Conservation (phyloP, 768 basidiomycete genomes). For the Boletus patriciae region DNA sequence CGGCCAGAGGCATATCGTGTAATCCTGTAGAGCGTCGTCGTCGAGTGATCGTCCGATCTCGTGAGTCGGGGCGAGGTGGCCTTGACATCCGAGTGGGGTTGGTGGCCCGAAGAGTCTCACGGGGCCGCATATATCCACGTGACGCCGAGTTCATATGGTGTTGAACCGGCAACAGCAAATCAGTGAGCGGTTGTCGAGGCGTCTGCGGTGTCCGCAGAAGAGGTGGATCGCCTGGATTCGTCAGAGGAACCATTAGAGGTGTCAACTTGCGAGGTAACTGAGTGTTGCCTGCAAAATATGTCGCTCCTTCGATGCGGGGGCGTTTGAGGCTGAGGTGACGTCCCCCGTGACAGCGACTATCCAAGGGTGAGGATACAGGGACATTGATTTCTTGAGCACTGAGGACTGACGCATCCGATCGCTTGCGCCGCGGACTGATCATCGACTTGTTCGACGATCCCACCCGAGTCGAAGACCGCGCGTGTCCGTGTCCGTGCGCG, state of each 20-base stretch:
- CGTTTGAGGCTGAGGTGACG: slow-evolving; percentile 9
- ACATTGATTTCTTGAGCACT: background rate
- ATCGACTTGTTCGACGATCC: background rate
- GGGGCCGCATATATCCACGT: slow-evolving; percentile 14
- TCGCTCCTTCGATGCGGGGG: slow-evolving; percentile 11
- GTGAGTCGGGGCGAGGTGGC: background rate
- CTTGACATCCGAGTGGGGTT: background rate
- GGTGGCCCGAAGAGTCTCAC: background rate
- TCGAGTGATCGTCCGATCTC: background rate
- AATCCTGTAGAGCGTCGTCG: background rate
- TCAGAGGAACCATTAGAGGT: slow-evolving; percentile 5
- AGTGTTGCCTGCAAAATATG: background rate
- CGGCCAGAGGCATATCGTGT: background rate
- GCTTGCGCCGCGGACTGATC: slow-evolving; percentile 4
- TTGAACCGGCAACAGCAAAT: slow-evolving; percentile 4
- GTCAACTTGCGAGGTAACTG: slow-evolving; percentile 12
- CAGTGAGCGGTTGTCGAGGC: slow-evolving; percentile 21
- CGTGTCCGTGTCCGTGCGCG: background rate
- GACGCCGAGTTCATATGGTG: background rate
- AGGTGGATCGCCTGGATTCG: background rate
- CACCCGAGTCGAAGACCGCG: slow-evolving; percentile 2
- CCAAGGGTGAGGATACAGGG: slow-evolving; percentile 15
- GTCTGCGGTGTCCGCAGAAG: slow-evolving; percentile 13
- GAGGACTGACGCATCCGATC: background rate
- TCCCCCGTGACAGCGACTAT: background rate